Base-by-base conservation (phyloP, 2,329 filamentous ascomycete species). In the Dothiorella sarmentorum region DNA sequence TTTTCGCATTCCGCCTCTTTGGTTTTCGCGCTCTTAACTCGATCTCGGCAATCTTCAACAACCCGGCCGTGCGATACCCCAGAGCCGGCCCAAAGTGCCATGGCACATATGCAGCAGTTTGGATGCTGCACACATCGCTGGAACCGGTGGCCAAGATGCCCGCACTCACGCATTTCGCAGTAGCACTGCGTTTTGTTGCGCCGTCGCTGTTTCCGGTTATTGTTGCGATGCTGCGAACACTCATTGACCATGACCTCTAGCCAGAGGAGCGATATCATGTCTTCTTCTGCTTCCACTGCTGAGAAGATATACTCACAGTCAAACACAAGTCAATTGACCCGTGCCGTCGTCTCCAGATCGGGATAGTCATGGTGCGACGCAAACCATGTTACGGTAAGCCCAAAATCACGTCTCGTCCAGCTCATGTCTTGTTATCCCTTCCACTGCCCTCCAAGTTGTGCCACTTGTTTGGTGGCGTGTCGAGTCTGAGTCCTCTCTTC, bases 31-130 rank as follows among this genome's bases (percentile, higher is more conserved):
- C 35, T 3, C 49, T 15, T 20, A 20, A 24, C 31, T 26, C 20
- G 31, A 24, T 22, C 47, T 51, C 47, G 47, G 47, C 49, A 53
- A 29, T 53, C 35, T 27, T 20, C 20, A 27, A 53, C 24, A 29
- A 11, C 49, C 49, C 49, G 49, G 49, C 22, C 33, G 33, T 20
- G n/a, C 35, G n/a, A 29, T 29, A 27, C 22, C 49, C 49, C 49
- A 35, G 49, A 15, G 49, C 33, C 13, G 49, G 49, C 17, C 29
- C 29, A 53, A 53, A 53, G 49, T 53, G 49, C 49, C 49, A 53
- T 53, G 49, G 49, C 40, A 35, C 45, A 49, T 49, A 6, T 49
- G 49, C 49, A 35, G 35, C 49, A 53, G 24, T 40, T 22, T 27
- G 49, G 49, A 20, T 53, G 49, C 10, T 53, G n/a, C 11, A 3